Evolutionary conservation across 2,329 filamentous ascomycete species (phyloP), one percentile per base, ranked within the genome.

Genomic region (Epichloe coenophiala): DNA sequence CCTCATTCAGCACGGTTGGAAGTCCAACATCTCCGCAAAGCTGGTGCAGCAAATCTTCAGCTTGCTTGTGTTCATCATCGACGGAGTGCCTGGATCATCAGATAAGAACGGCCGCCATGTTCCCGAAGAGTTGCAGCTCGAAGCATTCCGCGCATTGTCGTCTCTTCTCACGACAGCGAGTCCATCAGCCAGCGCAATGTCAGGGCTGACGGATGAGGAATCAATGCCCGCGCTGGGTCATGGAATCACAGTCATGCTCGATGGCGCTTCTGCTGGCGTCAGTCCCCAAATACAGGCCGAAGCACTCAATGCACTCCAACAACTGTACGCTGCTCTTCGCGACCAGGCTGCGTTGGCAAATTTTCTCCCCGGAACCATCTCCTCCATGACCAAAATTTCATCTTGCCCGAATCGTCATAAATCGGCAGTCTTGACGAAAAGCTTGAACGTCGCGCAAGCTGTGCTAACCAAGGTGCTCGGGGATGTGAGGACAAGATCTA

Each of bases 1-100:
- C 15, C 74, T 98, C 31, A 76, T 97, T 38, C 69, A 76, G 38
- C 71, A 86, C 64, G 90, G 89, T 55, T 98, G 93, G 91, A 82
- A 81, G 54, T 71, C 74, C 3, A 77, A 78, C 31, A 77, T 96
- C 15, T 76, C 84, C 2, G 74, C 80, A 8, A 78, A 87, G 45
- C 74, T 96, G 49, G 84, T 82, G 36, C 86, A 87, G 55, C 90
- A 97, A 63, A 77, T 97, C 15, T 74, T 97, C 41, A 86, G 95
- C 42, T 73, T 97, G 36, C 75, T 95, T 52, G 86, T 86, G 0
- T 84, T 95, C 60, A 75, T 95, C 51, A 78, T 88, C 51, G 88
- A 86, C 21, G 86, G 86, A 9, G 76, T 80, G 1, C 81, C 86
- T 1, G 81, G 74, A 33, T 66, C 69, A 19, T 66, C 69, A 19